A percentile compares a stretch with the other conserved stretches of the same genome.
These are phyloP conservation scores for Lentinula aciculospora DNA, from an alignment of 768 basidiomycete species.

Conservation along the genomic window DNA sequence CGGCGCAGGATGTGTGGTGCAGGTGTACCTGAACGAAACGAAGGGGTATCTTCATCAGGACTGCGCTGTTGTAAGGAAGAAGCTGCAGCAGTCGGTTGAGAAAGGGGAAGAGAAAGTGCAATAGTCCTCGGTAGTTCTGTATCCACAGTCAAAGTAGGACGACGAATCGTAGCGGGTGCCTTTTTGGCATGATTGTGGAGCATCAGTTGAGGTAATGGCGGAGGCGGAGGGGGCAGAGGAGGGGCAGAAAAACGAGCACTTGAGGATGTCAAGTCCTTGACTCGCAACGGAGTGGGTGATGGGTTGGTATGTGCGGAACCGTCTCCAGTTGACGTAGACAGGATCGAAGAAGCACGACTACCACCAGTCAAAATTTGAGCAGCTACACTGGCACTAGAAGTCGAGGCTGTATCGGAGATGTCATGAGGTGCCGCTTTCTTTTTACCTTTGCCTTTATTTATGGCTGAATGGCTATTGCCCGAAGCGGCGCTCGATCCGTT, in stretches of 20 bases:
- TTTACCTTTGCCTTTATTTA: constrained; percentile 30
- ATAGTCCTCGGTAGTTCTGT: not conserved
- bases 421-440: constrained; percentile 12
- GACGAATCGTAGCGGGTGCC: not conserved
- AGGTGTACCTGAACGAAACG: constrained; percentile 15
- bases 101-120: not conserved
- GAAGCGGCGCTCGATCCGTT: not conserved
- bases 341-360: constrained; percentile 44
- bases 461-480: not conserved
- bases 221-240: constrained; percentile 18
- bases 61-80: constrained; percentile 1
- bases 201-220: constrained; percentile 13
- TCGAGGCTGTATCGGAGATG: constrained; percentile 15
- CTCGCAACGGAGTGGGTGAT: constrained; percentile 24
- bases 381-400: constrained; percentile 33
- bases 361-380: constrained; percentile 26
- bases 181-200: constrained; percentile 16
- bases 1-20: constrained; percentile 14
- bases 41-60: constrained; percentile 1
- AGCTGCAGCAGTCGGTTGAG: not conserved
- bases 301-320: constrained; percentile 16
- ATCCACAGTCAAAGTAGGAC: constrained; percentile 10
- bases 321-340: constrained; percentile 26
- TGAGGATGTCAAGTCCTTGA: not conserved
- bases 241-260: constrained; percentile 3